These are phyloP conservation scores for Tuber borchii DNA, from an alignment of 495 filamentous ascomycete genomes.

Conservation along the genomic window DNA sequence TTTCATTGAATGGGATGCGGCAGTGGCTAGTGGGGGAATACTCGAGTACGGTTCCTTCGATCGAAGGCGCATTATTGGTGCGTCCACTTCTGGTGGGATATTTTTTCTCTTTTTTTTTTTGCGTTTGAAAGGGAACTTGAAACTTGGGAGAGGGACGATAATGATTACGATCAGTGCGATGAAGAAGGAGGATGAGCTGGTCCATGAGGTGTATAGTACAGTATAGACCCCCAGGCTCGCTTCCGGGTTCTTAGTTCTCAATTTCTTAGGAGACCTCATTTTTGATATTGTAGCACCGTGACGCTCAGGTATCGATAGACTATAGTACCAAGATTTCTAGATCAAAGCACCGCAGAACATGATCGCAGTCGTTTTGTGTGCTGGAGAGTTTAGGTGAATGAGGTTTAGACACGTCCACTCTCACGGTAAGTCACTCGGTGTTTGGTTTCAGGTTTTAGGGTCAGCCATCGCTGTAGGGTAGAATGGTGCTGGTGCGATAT, in stretches of 20 bases:
- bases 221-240: background rate
- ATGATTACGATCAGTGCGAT: background rate
- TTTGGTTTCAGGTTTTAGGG: background rate
- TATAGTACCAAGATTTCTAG: background rate
- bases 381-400: background rate
- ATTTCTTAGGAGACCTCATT: background rate
- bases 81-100: background rate
- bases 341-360: background rate
- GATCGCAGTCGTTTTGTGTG: background rate
- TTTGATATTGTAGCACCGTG: background rate
- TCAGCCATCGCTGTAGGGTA: background rate
- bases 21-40: background rate
- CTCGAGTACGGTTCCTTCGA: background rate
- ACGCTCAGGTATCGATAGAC: background rate
- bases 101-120: background rate
- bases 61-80: background rate
- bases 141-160: background rate
- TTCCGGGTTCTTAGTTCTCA: background rate
- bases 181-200: background rate
- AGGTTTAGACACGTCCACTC: conserved; percentile 1
- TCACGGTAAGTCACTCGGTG: background rate
- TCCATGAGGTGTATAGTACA: background rate
- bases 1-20: background rate
- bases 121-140: background rate
- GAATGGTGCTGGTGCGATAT: background rate